Evolutionary conservation across 1,284 basidiomycete species (phyloP), one percentile per base, ranked within the genome.

Genomic region (Trichosporon faecale): DNA sequence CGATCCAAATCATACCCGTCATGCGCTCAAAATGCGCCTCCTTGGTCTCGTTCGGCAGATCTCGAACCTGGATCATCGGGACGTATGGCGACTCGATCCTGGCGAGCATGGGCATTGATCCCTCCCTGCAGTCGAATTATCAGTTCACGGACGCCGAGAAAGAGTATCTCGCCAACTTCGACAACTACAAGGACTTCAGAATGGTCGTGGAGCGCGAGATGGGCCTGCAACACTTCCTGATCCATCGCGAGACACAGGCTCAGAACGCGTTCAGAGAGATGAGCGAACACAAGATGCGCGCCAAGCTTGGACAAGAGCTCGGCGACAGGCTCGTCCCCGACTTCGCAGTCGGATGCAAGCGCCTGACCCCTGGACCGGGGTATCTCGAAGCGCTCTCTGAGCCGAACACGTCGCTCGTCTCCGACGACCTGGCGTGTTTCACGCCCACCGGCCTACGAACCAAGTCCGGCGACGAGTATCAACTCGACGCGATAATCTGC

Each of bases 331-430:
- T 79, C 33, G 73, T 75, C 29, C 70, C 73, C 21, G 57, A 70
- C 35, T 74, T 74, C 67, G 71, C 75, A 0, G 75, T 80, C n/a
- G 80, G 79, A 1, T 83, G 80, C 70, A 75, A 73, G 55, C 71
- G 81, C 3, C 75, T 78, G 1, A 82, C 81, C 0, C 81, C 81
- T 11, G 81, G 81, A 0, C 78, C 78, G 14, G 80, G 80, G 2
- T 82, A 78, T 73, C 77, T 82, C 70, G 80, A 81, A 69, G 76
- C 80, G 12, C 71, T 82, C 25, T 67, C 73, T 18, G 70, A 73
- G 67, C 68, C 70, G 61, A 79, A 81, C 31, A 78, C 80, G 49
- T 66, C 75, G n/a, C 70, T 79, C 37, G 73, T 73, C 37, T 63
- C 66, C 11, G 66, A 72, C 6, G 74, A 73, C 67, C 70, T 79